Conservation (phyloP, 345 rosid genomes). For the Anacardium occidentale region DNA sequence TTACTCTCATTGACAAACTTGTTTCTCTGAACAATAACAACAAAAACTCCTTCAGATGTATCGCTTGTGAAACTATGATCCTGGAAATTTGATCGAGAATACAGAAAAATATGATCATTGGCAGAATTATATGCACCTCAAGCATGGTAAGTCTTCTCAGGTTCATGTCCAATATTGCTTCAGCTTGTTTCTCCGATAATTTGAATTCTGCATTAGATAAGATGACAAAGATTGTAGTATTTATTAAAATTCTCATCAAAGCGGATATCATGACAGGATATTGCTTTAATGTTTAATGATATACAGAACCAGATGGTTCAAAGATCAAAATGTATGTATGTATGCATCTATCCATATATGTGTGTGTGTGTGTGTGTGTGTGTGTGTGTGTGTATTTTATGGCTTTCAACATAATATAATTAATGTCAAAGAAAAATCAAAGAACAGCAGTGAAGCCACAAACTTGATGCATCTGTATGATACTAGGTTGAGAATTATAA, state of each 20-base stretch:
- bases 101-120: constrained; percentile 7
- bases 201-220: constrained; percentile 48
- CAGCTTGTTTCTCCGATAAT: constrained; percentile 89
- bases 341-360: too few species aligned
- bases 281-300: neutral
- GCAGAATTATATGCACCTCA: constrained; percentile 50
- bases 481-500: too few species aligned
- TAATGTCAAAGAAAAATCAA: too few species aligned
- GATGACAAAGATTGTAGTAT: neutral
- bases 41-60: constrained; percentile 11
- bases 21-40: constrained; percentile 54
- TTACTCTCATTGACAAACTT: constrained; percentile 72
- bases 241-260: neutral
- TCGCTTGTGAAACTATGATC: neutral
- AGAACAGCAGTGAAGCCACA: too few species aligned
- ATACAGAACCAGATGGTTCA: neutral
- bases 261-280: neutral
- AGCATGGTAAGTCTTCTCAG: constrained; percentile 75
- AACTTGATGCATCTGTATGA: too few species aligned
- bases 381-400: too few species aligned
- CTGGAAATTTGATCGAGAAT: neutral
- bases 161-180: constrained; percentile 80
- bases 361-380: too few species aligned
- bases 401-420: too few species aligned
- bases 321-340: too few species aligned